phyloP scores from a whole-genome alignment of 2,329 filamentous ascomycete species.

The Venturia asperata region DNA sequence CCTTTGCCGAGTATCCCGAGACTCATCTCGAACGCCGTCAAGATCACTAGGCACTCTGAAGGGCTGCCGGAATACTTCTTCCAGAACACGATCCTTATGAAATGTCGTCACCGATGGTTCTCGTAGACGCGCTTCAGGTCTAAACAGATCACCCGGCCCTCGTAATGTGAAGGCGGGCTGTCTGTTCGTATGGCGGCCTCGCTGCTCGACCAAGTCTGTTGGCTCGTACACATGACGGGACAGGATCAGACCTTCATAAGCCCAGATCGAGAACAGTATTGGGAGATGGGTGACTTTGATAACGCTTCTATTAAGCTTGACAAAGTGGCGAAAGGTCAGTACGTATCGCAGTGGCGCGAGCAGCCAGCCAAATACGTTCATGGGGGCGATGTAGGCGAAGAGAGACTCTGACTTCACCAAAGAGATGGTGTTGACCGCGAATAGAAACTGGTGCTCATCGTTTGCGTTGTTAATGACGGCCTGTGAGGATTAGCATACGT shows the following conservation, averaged over 20 bases:
- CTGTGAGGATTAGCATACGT: neutral
- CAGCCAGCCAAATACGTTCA: constrained; percentile 86
- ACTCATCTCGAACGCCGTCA: constrained; percentile 49
- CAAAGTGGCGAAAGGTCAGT: constrained; percentile 73
- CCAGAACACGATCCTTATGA: constrained; percentile 81
- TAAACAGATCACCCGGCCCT: constrained; percentile 56
- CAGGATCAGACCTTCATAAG: constrained; percentile 77
- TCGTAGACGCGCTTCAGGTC: constrained; percentile 59
- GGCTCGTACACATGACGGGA: constrained; percentile 71
- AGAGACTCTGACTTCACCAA: constrained; percentile 98
- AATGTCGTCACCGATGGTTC: constrained; percentile 85
- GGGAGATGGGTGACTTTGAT: constrained; percentile 91
- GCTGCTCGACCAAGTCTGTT: constrained; percentile 75
- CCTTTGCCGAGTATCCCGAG: constrained; percentile 54
- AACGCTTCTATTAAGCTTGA: constrained; percentile 78
- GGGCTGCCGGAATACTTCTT: constrained; percentile 75
- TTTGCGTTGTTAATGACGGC: constrained; percentile 87
- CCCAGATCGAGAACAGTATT: constrained; percentile 74
- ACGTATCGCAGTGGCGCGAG: constrained; percentile 74
- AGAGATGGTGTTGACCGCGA: constrained; percentile 93
- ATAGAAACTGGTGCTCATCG: constrained; percentile 85
- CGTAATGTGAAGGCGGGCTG: constrained; percentile 41
- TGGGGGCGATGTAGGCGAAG: constrained; percentile 87
- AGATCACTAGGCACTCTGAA: constrained; percentile 44
- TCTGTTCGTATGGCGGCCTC: constrained; percentile 47